phyloP scores from a whole-genome alignment of 306 rosid genomes.

The Datisca glomerata region DNA sequence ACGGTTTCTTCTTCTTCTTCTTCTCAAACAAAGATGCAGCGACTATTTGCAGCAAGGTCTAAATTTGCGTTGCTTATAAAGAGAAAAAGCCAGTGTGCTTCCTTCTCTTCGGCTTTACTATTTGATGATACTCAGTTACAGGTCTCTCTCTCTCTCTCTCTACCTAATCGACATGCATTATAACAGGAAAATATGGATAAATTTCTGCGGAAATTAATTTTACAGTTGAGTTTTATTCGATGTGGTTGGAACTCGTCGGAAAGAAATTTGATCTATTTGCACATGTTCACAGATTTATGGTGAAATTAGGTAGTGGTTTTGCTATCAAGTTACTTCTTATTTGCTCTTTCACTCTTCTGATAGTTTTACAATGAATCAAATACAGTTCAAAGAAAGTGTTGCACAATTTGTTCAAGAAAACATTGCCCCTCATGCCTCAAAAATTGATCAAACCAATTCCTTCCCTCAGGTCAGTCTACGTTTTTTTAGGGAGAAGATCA shows the following conservation, averaged over 20 bases:
- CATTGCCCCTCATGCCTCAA: slow-evolving; percentile 82
- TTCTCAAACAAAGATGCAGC: slow-evolving; percentile 29
- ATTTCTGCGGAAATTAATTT: too few relatives aligned
- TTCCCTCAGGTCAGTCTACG: slow-evolving; percentile 50
- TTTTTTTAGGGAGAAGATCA: too few relatives aligned
- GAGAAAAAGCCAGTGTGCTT: slow-evolving; percentile 23
- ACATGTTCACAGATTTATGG: too few relatives aligned
- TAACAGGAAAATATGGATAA: too few relatives aligned
- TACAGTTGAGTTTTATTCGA: too few relatives aligned
- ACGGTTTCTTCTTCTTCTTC: background rate
- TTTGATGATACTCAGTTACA: slow-evolving; percentile 88
- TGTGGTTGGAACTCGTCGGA: too few relatives aligned
- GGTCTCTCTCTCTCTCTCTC: slow-evolving; percentile 24
- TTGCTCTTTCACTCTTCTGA: background rate
- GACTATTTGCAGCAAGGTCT: slow-evolving; percentile 34
- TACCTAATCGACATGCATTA: too few relatives aligned
- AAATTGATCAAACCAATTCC: slow-evolving; percentile 67
- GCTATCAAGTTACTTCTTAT: too few relatives aligned
- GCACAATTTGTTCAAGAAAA: slow-evolving; percentile 65
- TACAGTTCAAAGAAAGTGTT: slow-evolving; percentile 88
- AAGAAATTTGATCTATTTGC: too few relatives aligned
- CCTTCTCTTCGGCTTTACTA: slow-evolving; percentile 66
- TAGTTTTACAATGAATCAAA: background rate
- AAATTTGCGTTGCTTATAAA: slow-evolving; percentile 19
- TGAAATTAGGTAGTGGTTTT: too few relatives aligned